phyloP scores from a whole-genome alignment of 257 asterid genomes.

The Oldenlandia corymbosa region DNA sequence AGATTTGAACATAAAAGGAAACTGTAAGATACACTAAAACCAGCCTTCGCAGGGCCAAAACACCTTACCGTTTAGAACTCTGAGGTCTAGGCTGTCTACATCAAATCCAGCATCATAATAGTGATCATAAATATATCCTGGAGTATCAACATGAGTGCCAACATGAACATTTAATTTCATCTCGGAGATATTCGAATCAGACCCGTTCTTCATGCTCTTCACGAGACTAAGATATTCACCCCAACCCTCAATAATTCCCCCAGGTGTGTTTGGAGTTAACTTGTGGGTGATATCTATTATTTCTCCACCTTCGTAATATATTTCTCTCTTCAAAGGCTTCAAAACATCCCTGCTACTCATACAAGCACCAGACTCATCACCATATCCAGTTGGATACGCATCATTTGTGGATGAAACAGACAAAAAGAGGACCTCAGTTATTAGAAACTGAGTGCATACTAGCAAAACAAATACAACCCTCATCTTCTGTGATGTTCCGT shows the following conservation, averaged over 20 bases:
- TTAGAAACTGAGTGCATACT: conserved; percentile 27
- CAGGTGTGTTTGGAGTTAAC: conserved; percentile 50
- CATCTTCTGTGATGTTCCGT: conserved; percentile 32
- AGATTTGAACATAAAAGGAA: too few relatives aligned
- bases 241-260: conserved; percentile 46
- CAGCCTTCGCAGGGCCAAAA: too few relatives aligned
- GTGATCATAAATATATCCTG: conserved; percentile 60
- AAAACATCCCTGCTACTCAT: conserved; percentile 17
- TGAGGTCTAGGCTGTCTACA: conserved; percentile 71
- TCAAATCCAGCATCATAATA: conserved; percentile 66
- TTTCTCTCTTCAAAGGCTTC: conserved; percentile 36
- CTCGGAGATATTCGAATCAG: conserved; percentile 71
- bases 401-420: conserved; percentile 24
- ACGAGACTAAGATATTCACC: conserved; percentile 48
- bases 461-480: conserved; percentile 25
- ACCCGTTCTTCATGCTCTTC: conserved; percentile 75
- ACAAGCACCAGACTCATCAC: conserved; percentile 35
- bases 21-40: too few relatives aligned
- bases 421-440: conserved; percentile 18
- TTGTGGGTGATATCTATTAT: conserved; percentile 69
- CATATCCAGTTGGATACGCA: conserved; percentile 47
- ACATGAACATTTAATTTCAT: conserved; percentile 53
- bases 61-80: conserved; percentile 54
- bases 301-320: conserved; percentile 44
- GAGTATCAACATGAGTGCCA: conserved; percentile 90